Base-by-base conservation (phyloP, 2,329 filamentous ascomycete genomes). In the Blumeriella jaapii region DNA sequence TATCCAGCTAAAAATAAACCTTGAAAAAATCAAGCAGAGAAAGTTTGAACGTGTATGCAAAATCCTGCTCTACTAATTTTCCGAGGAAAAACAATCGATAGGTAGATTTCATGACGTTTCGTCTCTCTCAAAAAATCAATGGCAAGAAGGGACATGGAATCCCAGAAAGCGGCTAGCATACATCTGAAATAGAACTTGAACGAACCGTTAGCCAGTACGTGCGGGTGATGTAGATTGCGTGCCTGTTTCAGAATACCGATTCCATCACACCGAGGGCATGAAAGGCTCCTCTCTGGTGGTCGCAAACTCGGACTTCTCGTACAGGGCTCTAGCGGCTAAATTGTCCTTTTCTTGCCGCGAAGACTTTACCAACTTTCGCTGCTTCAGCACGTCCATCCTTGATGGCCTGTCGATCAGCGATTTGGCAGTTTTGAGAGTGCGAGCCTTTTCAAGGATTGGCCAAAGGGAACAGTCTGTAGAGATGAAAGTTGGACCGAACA, bases 231-330 rank as follows among this genome's bases (percentile, higher is more conserved):
- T n/a, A n/a, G n/a, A n/a, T 14, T 31, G 11, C 42, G 36, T 6
- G 22, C 23, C 27, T 45, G 49, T 30, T 43, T 45, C 37, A 53
- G 39, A 3, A 51, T 29, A 6, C 29, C 40, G 16, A 26, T 37
- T 14, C 42, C 38, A 29, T 32, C 43, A 26, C 18, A 18, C 20
- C 11, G 20, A 11, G 18, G 15, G 31, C 23, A 23, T 10, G 5
- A 29, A 19, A 15, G 34, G 13, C 13, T 49, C 50, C 34, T 48
- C 41, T 26, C 38, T 43, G 8, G 49, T 41, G 13, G 36, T 38
- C 30, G 50, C 47, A 41, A 59, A 61, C 6, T 57, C 57, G 46
- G 53, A 57, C 30, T 51, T 56, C 38, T 56, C 40, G 35, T 60
- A 62, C 24, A 61, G 45, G 3, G 44, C 40, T 31, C 49, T 53